Conservation (phyloP, 495 filamentous ascomycete genomes). For the Pseudotulostoma volvatum region DNA sequence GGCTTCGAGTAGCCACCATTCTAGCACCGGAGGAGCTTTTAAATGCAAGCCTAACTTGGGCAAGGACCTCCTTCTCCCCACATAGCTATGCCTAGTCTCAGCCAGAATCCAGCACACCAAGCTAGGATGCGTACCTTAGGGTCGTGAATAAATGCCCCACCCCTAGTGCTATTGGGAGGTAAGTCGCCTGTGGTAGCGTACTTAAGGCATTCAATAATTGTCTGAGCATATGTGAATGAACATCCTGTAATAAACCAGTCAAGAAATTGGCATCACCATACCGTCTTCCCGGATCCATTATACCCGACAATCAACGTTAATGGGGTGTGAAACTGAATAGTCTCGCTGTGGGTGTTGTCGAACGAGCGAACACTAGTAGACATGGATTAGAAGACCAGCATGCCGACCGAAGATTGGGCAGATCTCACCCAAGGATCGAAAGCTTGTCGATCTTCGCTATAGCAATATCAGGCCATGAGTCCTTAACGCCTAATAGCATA, state of each 20-base stretch:
- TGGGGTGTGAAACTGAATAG: constrained; percentile 78
- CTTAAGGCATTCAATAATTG: constrained; percentile 97
- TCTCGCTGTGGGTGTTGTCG: constrained; percentile 55
- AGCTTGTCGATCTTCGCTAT: constrained; percentile 73
- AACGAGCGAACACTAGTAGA: constrained; percentile 70
- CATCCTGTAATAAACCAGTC: background rate
- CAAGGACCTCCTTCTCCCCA: constrained; percentile 78
- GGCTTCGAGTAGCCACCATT: constrained; percentile 63
- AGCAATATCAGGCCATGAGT: constrained; percentile 5
- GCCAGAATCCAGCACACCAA: background rate
- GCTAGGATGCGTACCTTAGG: constrained; percentile 43
- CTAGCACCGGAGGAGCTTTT: constrained; percentile 53
- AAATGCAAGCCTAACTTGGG: constrained; percentile 83
- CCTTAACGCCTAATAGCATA: background rate
- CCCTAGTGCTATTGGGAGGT: constrained; percentile 79
- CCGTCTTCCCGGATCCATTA: constrained; percentile 94
- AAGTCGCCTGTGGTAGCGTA: constrained; percentile 92
- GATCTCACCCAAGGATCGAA: constrained; percentile 54
- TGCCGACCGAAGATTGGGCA: background rate
- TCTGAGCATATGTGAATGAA: constrained; percentile 26
- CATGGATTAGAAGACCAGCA: background rate
- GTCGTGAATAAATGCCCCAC: constrained; percentile 92
- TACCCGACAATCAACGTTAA: constrained; percentile 91
- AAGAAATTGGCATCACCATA: constrained; percentile 13
- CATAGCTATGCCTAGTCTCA: constrained; percentile 37